Base-by-base conservation (phyloP, 148 eudicot genomes). In the Persicaria maculosa region DNA sequence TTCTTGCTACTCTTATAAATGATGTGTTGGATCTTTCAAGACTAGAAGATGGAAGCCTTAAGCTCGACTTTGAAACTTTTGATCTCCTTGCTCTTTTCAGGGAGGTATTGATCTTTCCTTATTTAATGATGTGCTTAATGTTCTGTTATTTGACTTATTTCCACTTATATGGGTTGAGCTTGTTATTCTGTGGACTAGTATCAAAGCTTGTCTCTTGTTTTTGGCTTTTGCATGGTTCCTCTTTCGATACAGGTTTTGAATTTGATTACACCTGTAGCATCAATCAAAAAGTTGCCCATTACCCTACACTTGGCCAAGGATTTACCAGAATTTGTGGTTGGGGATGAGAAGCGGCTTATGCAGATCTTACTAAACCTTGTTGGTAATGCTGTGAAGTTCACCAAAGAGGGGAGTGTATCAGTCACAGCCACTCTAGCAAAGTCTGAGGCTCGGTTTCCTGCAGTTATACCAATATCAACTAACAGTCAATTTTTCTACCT, bases 41-140 rank as follows among this genome's bases (percentile, higher is more conserved):
- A 76, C 93, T 93, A 75, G 98, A 93, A 79, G 98, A 93, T 81
- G 98, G 98, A 76, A 93, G 95, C 78, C 87, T 93, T 80, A 86
- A 83, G 81, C 98, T 93, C 79, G 98, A 93, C 53, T 61, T 72
- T 55, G 88, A 79, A 71, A 77, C 80, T 64, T 93, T 91, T 74
- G 88, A 83, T 77, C 93, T 94, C 48, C 98, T 88, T 80, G 85
- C 79, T 25, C 79, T 94, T 76, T 81, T 94, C 76, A 86, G 73
- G 78, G 95, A 91, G 95, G 98, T 91, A 62, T 43, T 68, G 20
- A 31, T 61, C 58, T 2, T 11, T 50, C 12, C 12, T 31, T 31
- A 31, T 31, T 31, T 14, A 50, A 4, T 50, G 15, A 50, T 50
- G 22, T 47, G 43, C 44, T 0, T 31, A 15, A 11, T 12, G n/a